Evolutionary conservation across 192 early-diverging fungal species (phyloP), one percentile per base, ranked within the genome.

Genomic region (Coemansia sp.): DNA sequence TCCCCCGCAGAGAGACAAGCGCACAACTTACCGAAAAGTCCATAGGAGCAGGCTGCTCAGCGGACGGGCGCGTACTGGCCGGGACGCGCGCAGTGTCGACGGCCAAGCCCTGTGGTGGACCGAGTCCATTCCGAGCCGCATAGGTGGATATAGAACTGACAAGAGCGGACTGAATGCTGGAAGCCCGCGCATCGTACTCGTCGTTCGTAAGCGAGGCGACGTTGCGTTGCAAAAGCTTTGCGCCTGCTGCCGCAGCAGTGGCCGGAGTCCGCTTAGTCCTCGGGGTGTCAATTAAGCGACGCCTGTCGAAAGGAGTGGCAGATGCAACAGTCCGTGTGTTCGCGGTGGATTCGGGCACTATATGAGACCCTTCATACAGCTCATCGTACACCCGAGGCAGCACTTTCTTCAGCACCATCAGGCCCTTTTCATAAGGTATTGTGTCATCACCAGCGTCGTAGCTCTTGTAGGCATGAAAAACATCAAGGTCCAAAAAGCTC

Each of bases 101-200:
- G 3, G 53, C 36, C 27, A 48, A 8, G 21, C 15, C 45, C 22
- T 13, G 5, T 13, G 45, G 22, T 10, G 67, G 60, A 2, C 50
- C 40, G 11, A 71, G 25, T 17, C 58, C 69, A 11, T 47, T 21
- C 7, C 57, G 58, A 1, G 33, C 35, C 3, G 63, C 66, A 52
- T 56, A 77, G 7, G 22, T 25, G 10, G 59, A 35, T 7, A 77
- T 54, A 6, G 45, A 33, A 34, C 59, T 51, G 21, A 53, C 33
- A 33, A 66, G 50, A 3, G 27, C n/a, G 1, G 62, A 58, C 63
- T 62, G 54, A 17, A 61, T 48, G 37, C 15, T 45, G 21, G 40
- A 49, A n/a, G 67, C 67, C 47, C 43, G 36, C 4, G 63, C 60
- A 15, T 77, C 74, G 13, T 58, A 66, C 21, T 77, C 51, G 10